Conservation (phyloP, 1,284 basidiomycete species). For the Ganoderma lingzhi region DNA sequence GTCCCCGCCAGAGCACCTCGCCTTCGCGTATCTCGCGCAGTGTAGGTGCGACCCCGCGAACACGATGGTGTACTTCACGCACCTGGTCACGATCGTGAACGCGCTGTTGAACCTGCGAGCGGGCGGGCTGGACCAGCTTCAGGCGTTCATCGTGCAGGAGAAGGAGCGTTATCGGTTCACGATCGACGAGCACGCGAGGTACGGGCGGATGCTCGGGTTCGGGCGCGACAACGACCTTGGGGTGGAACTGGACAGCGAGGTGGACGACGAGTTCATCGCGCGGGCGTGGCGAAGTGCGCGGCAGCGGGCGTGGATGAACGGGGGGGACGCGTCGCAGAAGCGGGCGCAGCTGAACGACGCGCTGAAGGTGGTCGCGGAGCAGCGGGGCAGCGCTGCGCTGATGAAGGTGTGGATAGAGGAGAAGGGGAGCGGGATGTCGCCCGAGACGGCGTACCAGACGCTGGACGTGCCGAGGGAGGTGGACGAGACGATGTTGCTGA, state of each 20-base stretch:
- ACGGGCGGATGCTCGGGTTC: conserved; percentile 64
- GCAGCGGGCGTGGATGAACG: conserved; percentile 66
- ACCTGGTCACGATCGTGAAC: conserved; percentile 59
- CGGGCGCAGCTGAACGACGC: conserved; percentile 67
- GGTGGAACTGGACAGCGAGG: conserved; percentile 71
- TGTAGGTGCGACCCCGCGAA: conserved; percentile 76
- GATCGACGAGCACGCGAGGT: neutral
- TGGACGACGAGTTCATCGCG: conserved; percentile 72
- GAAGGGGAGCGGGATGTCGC: conserved; percentile 69
- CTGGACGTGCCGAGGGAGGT: conserved; percentile 75
- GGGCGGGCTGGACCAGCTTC: conserved; percentile 53
- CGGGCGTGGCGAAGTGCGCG: conserved; percentile 73
- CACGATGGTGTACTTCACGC: conserved; percentile 69
- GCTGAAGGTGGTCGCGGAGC: conserved; percentile 70
- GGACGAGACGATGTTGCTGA: conserved; percentile 81
- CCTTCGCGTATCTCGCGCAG: conserved; percentile 80
- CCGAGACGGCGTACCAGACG: conserved; percentile 75
- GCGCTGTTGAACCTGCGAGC: conserved; percentile 55
- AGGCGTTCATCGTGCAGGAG: conserved; percentile 65
- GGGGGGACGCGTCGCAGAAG: conserved; percentile 48
- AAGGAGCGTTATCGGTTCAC: conserved; percentile 67
- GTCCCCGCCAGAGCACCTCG: conserved; percentile 61
- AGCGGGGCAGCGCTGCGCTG: conserved; percentile 58
- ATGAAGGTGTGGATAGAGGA: conserved; percentile 60
- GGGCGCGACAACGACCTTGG: conserved; percentile 63